A percentile compares a stretch with the other conserved stretches of the same genome.
These are phyloP conservation scores for Achaetomium macrosporum DNA, from an alignment of 2,329 filamentous ascomycete genomes.

Conservation along the genomic window DNA sequence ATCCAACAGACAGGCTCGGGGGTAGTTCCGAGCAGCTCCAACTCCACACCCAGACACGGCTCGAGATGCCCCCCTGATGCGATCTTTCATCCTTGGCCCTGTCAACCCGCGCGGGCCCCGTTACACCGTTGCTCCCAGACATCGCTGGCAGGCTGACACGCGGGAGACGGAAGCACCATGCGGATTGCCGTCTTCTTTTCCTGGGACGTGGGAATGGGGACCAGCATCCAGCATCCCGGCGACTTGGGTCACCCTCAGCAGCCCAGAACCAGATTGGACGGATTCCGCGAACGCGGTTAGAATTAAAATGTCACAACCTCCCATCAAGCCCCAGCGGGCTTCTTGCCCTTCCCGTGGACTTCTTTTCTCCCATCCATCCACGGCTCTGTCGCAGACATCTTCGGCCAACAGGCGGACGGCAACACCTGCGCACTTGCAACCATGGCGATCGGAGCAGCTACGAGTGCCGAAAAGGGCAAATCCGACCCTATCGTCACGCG, in stretches of 20 bases:
- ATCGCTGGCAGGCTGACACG: too few species aligned
- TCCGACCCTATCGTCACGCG: conserved; percentile 35
- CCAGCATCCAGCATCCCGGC: conserved; percentile 11
- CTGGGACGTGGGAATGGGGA: conserved; percentile 5
- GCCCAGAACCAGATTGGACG: conserved; percentile 4
- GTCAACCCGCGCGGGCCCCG: not conserved
- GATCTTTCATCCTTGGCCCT: too few species aligned
- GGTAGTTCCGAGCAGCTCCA: too few species aligned
- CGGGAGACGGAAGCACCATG: too few species aligned
- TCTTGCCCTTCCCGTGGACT: not conserved
- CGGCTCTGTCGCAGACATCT: not conserved
- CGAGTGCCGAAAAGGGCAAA: conserved; percentile 20
- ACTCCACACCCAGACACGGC: too few species aligned
- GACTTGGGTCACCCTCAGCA: conserved; percentile 12
- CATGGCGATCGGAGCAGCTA: conserved; percentile 14
- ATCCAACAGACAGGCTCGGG: too few species aligned
- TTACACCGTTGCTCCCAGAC: too few species aligned
- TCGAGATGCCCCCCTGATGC: too few species aligned
- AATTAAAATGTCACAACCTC: conserved; percentile 6
- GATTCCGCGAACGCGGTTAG: conserved; percentile 5
- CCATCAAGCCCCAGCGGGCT: not conserved
- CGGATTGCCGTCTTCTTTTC: not conserved
- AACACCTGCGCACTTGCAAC: not conserved
- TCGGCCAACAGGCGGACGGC: not conserved
- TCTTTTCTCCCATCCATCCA: not conserved